phyloP scores from a whole-genome alignment of 257 asterid genomes.

The Anisodus acutangulus region DNA sequence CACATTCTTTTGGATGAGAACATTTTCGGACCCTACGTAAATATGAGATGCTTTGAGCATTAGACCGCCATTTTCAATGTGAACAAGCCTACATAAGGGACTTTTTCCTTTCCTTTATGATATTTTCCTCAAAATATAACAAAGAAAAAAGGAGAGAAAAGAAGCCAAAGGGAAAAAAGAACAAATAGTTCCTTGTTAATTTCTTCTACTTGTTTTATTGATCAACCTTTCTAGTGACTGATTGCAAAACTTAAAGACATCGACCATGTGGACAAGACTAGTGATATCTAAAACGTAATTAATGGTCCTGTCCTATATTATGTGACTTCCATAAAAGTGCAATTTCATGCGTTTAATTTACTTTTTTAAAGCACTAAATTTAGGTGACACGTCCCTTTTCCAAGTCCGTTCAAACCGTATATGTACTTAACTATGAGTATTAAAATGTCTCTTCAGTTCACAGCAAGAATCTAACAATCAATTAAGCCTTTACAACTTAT shows the following conservation, averaged over 20 bases:
- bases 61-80: too few species aligned
- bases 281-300: neutral
- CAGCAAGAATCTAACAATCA: slow-evolving; percentile 1
- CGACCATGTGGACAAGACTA: slow-evolving; percentile 24
- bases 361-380: neutral
- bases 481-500: neutral
- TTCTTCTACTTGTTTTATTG: neutral
- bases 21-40: too few species aligned
- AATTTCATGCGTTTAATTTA: neutral
- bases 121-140: neutral
- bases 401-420: neutral
- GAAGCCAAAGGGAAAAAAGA: neutral
- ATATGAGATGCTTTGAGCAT: too few species aligned
- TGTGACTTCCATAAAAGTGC: slow-evolving; percentile 5
- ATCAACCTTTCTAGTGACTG: neutral
- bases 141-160: neutral
- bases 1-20: too few species aligned
- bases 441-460: slow-evolving; percentile 25
- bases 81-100: too few species aligned
- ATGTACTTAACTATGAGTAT: neutral
- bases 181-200: neutral
- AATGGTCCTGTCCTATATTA: neutral
- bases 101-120: neutral
- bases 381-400: slow-evolving; percentile 14
- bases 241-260: slow-evolving; percentile 21